A percentile compares a stretch with the other conserved stretches of the same genome.
Evolutionary conservation across 768 basidiomycete species (phyloP).

Genomic region (Pulveroboletus frians): DNA sequence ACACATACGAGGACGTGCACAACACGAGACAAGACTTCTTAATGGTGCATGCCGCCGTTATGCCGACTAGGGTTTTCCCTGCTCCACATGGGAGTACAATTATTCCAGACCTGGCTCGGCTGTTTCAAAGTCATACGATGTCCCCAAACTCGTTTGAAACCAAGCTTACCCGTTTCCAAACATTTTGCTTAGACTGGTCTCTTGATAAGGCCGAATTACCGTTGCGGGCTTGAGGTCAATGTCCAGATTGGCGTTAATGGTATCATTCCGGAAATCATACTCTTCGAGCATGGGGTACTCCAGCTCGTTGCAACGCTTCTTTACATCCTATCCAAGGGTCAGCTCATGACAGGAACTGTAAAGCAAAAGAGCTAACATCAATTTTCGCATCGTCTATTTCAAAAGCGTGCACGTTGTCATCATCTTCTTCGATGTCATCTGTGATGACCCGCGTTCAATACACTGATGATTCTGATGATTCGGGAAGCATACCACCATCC

Average conservation of each 20-base stretch:
- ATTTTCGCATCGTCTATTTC: constrained; percentile 93
- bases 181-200: constrained; percentile 98
- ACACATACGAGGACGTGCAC: constrained; percentile 90
- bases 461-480: background rate
- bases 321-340: constrained; percentile 67
- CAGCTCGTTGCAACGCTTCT: constrained; percentile 92
- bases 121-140: constrained; percentile 28
- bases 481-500: constrained; percentile 59
- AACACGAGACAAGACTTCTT: constrained; percentile 97
- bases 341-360: background rate
- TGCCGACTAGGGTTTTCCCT: constrained; percentile 98
- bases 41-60: constrained; percentile 98
- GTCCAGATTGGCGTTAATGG: constrained; percentile 91
- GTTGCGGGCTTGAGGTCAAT: constrained; percentile 98
- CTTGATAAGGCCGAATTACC: constrained; percentile 96
- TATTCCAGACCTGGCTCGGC: constrained; percentile 95
- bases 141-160: background rate
- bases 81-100: constrained; percentile 98
- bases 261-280: constrained; percentile 98
- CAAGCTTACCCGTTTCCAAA: constrained; percentile 88
- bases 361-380: constrained; percentile 52
- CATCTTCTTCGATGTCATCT: constrained; percentile 98
- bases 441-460: background rate
- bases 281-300: constrained; percentile 99
- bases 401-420: constrained; percentile 95